Conservation (phyloP, 1,139 yeast genomes). For the Pneumocystis wakefieldiae region DNA sequence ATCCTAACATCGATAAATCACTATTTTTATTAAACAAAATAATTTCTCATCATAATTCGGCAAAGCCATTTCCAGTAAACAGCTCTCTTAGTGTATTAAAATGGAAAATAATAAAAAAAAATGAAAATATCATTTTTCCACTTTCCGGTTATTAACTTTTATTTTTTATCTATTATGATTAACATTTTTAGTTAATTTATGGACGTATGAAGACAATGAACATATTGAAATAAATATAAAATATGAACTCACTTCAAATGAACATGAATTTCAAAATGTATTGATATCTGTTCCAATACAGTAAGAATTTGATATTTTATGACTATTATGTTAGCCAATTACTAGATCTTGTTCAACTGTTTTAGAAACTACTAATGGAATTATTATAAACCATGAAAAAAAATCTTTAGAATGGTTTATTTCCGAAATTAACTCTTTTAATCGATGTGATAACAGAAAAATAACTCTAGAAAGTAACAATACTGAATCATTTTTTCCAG, state of each 20-base stretch:
- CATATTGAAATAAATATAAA: neutral
- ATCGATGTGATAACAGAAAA: neutral
- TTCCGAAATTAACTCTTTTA: neutral
- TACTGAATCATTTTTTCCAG: neutral
- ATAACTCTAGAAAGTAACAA: neutral
- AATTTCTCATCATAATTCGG: constrained; percentile 2
- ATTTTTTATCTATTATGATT: neutral
- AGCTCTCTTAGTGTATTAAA: neutral
- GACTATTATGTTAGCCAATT: neutral
- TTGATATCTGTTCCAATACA: neutral
- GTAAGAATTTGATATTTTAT: neutral
- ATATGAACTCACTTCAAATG: neutral
- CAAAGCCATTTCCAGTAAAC: constrained; percentile 3
- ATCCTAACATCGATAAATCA: constrained; percentile 2
- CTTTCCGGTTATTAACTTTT: neutral
- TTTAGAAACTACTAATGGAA: neutral
- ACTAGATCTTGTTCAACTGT: neutral
- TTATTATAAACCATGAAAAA: neutral
- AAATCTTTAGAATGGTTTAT: neutral
- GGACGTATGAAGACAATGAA: neutral
- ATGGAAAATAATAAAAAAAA: neutral
- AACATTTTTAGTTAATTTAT: neutral
- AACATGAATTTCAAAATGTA: neutral
- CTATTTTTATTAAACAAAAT: neutral
- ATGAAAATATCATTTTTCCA: neutral